Conservation (phyloP, 2,329 filamentous ascomycete species). For the Emericellopsis cladophorae region DNA sequence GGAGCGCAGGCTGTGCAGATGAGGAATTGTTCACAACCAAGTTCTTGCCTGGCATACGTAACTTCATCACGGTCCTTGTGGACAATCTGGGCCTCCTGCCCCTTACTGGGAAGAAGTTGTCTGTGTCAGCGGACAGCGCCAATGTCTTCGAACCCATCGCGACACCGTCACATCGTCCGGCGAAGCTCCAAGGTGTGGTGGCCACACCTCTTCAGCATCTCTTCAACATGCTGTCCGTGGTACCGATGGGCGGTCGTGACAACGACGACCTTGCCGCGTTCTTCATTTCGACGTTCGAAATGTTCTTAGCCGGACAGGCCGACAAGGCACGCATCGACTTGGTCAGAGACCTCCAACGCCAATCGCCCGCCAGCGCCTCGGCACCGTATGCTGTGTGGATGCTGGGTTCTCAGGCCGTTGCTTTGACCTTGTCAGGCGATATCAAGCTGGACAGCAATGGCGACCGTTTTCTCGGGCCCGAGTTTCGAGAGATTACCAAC, state of each 20-base stretch:
- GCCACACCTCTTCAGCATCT: constrained; percentile 55
- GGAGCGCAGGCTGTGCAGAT: constrained; percentile 30
- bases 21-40: constrained; percentile 32
- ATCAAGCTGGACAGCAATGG: constrained; percentile 7
- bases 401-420: constrained; percentile 33
- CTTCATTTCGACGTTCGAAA: constrained; percentile 38
- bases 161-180: constrained; percentile 51
- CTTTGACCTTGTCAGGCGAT: constrained; percentile 18
- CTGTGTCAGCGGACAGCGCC: constrained; percentile 35
- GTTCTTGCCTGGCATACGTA: constrained; percentile 41
- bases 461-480: constrained; percentile 43
- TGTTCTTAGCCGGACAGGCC: constrained; percentile 42
- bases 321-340: constrained; percentile 30
- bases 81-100: constrained; percentile 42
- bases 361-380: constrained; percentile 29
- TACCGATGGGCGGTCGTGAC: constrained; percentile 33
- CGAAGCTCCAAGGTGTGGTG: constrained; percentile 35
- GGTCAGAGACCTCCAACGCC: constrained; percentile 36
- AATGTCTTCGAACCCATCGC: constrained; percentile 46
- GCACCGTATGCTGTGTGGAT: constrained; percentile 38
- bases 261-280: constrained; percentile 31
- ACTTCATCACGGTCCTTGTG: constrained; percentile 34
- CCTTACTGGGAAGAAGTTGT: constrained; percentile 49
- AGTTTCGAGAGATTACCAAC: constrained; percentile 57
- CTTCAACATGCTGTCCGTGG: constrained; percentile 43